phyloP scores from a whole-genome alignment of 169 alveolate species.

The Plasmodium sp. region DNA sequence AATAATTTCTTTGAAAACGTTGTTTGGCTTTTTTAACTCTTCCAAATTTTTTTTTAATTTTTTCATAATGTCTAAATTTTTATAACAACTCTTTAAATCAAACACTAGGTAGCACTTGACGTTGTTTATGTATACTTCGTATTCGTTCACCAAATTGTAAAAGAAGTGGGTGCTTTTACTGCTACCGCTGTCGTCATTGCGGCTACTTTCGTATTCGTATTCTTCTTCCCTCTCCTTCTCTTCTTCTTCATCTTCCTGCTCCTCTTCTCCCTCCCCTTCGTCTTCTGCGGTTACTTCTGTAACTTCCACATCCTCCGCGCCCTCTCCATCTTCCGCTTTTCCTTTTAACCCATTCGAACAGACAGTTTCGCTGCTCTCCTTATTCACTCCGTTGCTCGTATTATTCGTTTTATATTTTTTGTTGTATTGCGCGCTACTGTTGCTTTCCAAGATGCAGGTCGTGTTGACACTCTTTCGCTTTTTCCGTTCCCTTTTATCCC shows the following conservation, averaged over 20 bases:
- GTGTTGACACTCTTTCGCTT: not conserved
- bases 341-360: slow-evolving; percentile 1
- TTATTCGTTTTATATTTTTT: slow-evolving; percentile 6
- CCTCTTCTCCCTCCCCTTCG: not conserved
- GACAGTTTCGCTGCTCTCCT: not conserved
- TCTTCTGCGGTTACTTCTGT: not conserved
- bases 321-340: not conserved
- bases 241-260: not conserved
- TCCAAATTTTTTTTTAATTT: slow-evolving; percentile 57
- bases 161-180: slow-evolving; percentile 7
- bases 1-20: slow-evolving; percentile 46
- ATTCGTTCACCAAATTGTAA: slow-evolving; percentile 31
- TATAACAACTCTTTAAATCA: slow-evolving; percentile 57
- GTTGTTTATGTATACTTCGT: slow-evolving; percentile 46
- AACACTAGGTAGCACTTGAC: slow-evolving; percentile 31
- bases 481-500: slow-evolving; percentile 24
- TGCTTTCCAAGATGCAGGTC: not conserved
- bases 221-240: not conserved
- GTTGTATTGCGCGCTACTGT: not conserved
- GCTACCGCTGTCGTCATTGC: not conserved
- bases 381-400: not conserved
- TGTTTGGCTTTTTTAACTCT: slow-evolving; percentile 41
- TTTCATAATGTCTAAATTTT: slow-evolving; percentile 37
- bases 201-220: slow-evolving; percentile 10
- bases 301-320: not conserved